These are phyloP conservation scores for Pseudozyma sp. DNA, from an alignment of 1,284 basidiomycete species.

Conservation along the genomic window DNA sequence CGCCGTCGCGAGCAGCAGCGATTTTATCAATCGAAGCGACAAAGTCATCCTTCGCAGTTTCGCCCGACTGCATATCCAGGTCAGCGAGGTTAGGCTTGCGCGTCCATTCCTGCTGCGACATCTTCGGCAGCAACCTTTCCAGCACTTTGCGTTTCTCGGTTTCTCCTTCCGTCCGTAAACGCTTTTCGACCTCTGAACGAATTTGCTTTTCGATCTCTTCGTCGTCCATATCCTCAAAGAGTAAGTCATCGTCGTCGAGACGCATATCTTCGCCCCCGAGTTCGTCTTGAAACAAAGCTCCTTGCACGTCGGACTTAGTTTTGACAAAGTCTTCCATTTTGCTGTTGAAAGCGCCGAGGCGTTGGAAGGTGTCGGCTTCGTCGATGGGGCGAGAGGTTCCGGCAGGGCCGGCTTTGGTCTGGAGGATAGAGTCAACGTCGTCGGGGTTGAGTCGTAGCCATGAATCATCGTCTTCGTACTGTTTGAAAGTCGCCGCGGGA, in stretches of 20 bases:
- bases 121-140: slow-evolving; percentile 30
- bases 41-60: slow-evolving; percentile 10
- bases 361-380: slow-evolving; percentile 44
- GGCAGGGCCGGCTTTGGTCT: slow-evolving; percentile 5
- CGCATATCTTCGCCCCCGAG: slow-evolving; percentile 43
- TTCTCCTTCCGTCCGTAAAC: slow-evolving; percentile 12
- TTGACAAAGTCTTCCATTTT: slow-evolving; percentile 60
- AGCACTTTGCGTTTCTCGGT: slow-evolving; percentile 25
- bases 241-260: slow-evolving; percentile 35
- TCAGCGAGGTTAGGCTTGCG: slow-evolving; percentile 1
- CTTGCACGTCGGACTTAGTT: slow-evolving; percentile 55
- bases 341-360: slow-evolving; percentile 51
- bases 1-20: slow-evolving; percentile 3
- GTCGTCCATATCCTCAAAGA: slow-evolving; percentile 42
- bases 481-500: neutral
- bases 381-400: slow-evolving; percentile 14
- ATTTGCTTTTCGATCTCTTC: slow-evolving; percentile 29
- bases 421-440: slow-evolving; percentile 48
- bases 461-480: slow-evolving; percentile 53
- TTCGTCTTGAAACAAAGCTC: slow-evolving; percentile 61
- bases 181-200: slow-evolving; percentile 14
- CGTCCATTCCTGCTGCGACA: slow-evolving; percentile 37
- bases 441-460: slow-evolving; percentile 50
- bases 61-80: neutral
- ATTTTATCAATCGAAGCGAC: slow-evolving; percentile 33